A percentile compares a stretch with the other conserved stretches of the same genome.
These are phyloP conservation scores for Hemisphaericaspora xylanilytica DNA, from an alignment of 1,139 yeast genomes.

Conservation along the genomic window DNA sequence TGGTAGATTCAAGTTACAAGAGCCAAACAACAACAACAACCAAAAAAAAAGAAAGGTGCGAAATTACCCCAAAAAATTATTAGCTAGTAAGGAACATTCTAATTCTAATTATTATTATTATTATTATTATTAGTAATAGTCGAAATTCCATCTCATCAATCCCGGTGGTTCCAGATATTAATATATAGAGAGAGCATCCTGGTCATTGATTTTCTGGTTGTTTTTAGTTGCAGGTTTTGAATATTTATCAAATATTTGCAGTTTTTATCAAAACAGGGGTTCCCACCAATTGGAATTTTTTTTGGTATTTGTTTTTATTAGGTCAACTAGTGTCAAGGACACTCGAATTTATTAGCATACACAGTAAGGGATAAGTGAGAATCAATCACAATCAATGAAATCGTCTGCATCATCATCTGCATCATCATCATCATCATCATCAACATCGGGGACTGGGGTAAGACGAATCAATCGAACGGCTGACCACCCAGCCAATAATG, in stretches of 20 bases:
- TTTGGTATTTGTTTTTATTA: neutral
- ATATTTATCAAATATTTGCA: neutral
- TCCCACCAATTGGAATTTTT: neutral
- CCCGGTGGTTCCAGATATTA: neutral
- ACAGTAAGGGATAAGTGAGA: neutral
- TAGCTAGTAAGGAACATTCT: no score
- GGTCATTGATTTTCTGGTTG: neutral
- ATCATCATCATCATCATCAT: neutral
- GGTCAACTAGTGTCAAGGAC: neutral
- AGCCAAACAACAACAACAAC: no score
- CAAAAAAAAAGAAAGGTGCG: no score
- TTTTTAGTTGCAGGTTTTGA: neutral
- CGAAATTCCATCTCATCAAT: no score
- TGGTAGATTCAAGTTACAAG: no score
- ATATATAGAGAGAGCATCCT: neutral
- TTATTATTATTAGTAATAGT: no score
- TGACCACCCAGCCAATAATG: no score
- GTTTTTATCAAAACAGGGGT: neutral
- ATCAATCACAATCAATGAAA: neutral
- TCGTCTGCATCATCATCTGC: neutral
- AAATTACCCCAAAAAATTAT: no score
- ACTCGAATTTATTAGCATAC: no score
- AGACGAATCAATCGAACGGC: no score
- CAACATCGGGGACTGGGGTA: no score
- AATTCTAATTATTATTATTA: no score